Conservation (phyloP, 2,329 filamentous ascomycete genomes). For the Neocatenulostroma microsporum region DNA sequence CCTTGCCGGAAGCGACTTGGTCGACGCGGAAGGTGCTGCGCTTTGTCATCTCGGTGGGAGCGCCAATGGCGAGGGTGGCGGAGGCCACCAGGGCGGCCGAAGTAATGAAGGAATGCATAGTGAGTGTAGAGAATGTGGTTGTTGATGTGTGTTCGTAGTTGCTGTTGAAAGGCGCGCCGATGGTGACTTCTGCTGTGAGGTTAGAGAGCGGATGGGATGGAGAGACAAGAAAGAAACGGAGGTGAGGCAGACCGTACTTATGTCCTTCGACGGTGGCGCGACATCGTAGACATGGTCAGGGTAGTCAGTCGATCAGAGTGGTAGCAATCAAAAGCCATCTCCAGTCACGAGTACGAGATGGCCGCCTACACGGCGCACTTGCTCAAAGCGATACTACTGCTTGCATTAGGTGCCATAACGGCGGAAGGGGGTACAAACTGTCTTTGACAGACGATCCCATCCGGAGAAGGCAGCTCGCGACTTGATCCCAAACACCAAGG, state of each 20-base stretch:
- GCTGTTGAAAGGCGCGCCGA: constrained; percentile 3
- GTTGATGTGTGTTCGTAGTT: too few relatives aligned
- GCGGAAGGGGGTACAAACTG: constrained; percentile 5
- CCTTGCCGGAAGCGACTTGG: constrained; percentile 24
- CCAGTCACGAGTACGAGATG: constrained; percentile 16
- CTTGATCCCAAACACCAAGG: background rate
- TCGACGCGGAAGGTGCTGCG: constrained; percentile 22
- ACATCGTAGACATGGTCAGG: background rate
- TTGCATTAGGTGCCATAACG: background rate
- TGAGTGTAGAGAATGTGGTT: constrained; percentile 12
- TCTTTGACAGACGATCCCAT: too few relatives aligned
- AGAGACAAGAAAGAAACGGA: constrained; percentile 3
- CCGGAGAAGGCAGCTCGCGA: too few relatives aligned
- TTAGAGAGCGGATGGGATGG: background rate
- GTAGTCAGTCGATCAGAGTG: constrained; percentile 10
- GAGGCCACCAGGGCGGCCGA: constrained; percentile 24
- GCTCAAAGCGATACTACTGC: constrained; percentile 8
- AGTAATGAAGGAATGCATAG: constrained; percentile 23
- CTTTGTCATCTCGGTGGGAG: constrained; percentile 21
- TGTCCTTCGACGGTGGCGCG: background rate
- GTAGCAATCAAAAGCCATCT: constrained; percentile 18
- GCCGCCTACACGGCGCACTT: constrained; percentile 13
- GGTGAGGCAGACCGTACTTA: too few relatives aligned
- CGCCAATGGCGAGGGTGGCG: constrained; percentile 22
- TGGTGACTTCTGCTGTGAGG: constrained; percentile 10